Percentiles rank a stretch among this genome's conserved stretches.
Conservation (phyloP, 192 early-diverging fungal species). For the Backusella macrospora region DNA sequence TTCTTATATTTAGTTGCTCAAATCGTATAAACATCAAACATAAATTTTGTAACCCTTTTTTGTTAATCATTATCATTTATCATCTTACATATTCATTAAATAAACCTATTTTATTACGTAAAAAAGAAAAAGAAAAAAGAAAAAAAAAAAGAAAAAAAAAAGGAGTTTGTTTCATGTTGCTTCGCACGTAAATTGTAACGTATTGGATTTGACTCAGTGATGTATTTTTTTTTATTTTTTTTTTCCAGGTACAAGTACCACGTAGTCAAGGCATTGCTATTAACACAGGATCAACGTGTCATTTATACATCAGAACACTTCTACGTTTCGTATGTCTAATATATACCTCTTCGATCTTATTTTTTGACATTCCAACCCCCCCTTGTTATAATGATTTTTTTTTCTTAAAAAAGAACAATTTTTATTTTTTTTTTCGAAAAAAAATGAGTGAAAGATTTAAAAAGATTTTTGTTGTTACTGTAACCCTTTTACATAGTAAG, state of each 20-base stretch:
- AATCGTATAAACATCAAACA: background rate
- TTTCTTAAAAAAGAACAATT: conserved; percentile 1
- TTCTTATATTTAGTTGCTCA: background rate
- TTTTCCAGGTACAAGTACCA: no score
- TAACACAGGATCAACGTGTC: no score
- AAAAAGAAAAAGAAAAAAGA: background rate
- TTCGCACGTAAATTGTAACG: background rate
- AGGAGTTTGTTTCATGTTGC: background rate
- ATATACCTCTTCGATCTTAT: no score
- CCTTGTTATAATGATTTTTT: no score
- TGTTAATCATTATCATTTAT: background rate
- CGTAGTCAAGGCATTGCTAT: no score
- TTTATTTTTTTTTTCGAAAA: background rate
- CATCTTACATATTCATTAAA: conserved; percentile 3
- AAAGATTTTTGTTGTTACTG: background rate
- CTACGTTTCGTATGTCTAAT: no score
- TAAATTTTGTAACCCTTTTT: background rate
- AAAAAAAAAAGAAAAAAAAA: background rate
- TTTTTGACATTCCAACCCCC: no score
- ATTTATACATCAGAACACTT: no score
- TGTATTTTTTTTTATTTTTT: background rate
- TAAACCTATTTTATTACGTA: background rate
- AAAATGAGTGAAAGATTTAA: background rate
- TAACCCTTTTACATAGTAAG: conserved; percentile 12
- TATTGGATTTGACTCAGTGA: conserved; percentile 13